These are phyloP conservation scores for Penicillium cinerascens DNA, from an alignment of 495 filamentous ascomycete genomes.

Conservation along the genomic window DNA sequence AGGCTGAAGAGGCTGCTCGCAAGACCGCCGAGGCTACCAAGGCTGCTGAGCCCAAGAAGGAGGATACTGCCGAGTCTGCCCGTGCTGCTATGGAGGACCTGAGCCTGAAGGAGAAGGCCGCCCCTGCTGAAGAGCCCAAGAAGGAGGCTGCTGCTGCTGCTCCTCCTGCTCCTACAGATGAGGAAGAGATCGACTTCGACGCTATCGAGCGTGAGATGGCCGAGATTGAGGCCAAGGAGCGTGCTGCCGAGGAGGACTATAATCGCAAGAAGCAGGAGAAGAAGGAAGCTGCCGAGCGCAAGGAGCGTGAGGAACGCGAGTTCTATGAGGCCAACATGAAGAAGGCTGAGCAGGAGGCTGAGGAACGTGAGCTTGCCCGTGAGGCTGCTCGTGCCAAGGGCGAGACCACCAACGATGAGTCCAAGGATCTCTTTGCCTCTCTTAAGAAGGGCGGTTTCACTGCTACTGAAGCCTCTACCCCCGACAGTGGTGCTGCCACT, in stretches of 20 bases:
- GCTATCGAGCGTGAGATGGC: slow-evolving; percentile 50
- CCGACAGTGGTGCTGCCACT: slow-evolving; percentile 56
- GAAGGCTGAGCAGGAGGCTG: slow-evolving; percentile 55
- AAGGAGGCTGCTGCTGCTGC: slow-evolving; percentile 23
- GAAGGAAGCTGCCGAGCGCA: slow-evolving; percentile 59
- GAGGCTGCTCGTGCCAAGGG: slow-evolving; percentile 40
- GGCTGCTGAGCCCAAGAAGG: slow-evolving; percentile 40
- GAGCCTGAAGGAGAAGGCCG: slow-evolving; percentile 37
- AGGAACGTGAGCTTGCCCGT: slow-evolving; percentile 52
- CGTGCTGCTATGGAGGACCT: slow-evolving; percentile 34
- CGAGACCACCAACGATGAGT: slow-evolving; percentile 37
- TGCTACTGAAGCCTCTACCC: slow-evolving; percentile 46
- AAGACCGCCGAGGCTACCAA: slow-evolving; percentile 47
- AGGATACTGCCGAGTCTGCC: slow-evolving; percentile 36
- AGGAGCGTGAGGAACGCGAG: slow-evolving; percentile 50
- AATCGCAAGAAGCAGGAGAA: slow-evolving; percentile 57
- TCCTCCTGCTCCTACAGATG: slow-evolving; percentile 26
- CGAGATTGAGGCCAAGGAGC: slow-evolving; percentile 58
- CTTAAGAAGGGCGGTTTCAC: slow-evolving; percentile 52
- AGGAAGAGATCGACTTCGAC: slow-evolving; percentile 52
- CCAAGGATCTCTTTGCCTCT: slow-evolving; percentile 49
- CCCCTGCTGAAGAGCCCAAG: slow-evolving; percentile 33
- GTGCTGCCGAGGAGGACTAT: slow-evolving; percentile 57
- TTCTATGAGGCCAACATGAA: slow-evolving; percentile 54
- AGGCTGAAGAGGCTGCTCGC: slow-evolving; percentile 46